Evolutionary conservation across 108 stramenopile genomes (phyloP), one percentile per base, ranked within the genome.

Genomic region (Stephanodiscus triporus): DNA sequence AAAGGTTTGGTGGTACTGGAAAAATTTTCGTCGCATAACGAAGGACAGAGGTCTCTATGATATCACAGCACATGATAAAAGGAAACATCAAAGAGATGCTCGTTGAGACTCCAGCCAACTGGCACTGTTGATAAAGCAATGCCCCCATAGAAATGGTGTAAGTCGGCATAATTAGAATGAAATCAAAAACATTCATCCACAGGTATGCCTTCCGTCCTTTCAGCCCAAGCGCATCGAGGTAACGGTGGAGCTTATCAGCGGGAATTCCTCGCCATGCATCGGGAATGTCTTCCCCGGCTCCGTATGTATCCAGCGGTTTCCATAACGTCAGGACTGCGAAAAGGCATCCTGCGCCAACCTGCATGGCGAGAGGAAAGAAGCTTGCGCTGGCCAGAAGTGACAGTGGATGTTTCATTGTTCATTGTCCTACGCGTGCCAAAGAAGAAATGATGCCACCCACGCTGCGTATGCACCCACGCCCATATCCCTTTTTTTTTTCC

Each of bases 241-340:
- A 68, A 38, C 13, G 22, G 37, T 55, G 38, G 36, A 68, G 67
- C 36, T 20, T 68, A 40, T 56, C 67, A 2, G 56, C 34, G 9
- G 9, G 19, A 55, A 54, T 34, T 40, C 67, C 67, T 24, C 49
- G 24, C 67, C 67, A 68, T 22, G 55, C 22, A 55, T 68, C 67
- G 6, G 67, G 67, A 23, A 57, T 57, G 30, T 57, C 56, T 17
- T 30, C 30, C 30, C 56, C 56, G 8, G 4, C 27, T 11, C 30
- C 30, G 17, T 29, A 57, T 29, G 6, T 17, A 57, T 13, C 6
- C 17, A 57, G 30, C 17, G 56, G 30, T 32, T 34, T 14, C 17
- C 56, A 57, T 17, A 16, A 17, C 30, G 11, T 32, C 16, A 29
- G 24, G 29, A 57, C 17, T 4, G 13, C 17, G 10, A 27, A 57